Conservation (phyloP, 139 green algal species). For the Picochlorum sp. region DNA sequence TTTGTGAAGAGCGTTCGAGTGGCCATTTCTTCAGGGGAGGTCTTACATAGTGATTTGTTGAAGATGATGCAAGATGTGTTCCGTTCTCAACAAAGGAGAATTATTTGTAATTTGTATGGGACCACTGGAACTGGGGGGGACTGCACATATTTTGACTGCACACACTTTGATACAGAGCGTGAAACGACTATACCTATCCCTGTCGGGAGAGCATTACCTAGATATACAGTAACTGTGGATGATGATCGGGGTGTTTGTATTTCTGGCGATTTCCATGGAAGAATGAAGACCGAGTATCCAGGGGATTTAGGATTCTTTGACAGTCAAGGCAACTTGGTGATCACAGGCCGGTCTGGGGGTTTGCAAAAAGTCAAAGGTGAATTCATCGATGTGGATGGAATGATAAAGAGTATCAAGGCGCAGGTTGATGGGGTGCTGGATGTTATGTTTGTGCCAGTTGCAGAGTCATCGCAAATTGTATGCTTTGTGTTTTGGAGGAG, state of each 20-base stretch:
- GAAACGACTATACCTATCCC: slow-evolving; percentile 16
- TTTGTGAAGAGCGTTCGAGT: slow-evolving; percentile 6
- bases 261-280: slow-evolving; percentile 26
- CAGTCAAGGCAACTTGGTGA: not conserved
- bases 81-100: slow-evolving; percentile 18
- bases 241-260: slow-evolving; percentile 38
- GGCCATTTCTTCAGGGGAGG: slow-evolving; percentile 45
- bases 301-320: not conserved
- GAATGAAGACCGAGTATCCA: slow-evolving; percentile 28
- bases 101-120: slow-evolving; percentile 58
- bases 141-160: slow-evolving; percentile 19
- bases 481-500: too few species aligned
- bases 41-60: slow-evolving; percentile 26
- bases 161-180: slow-evolving; percentile 16
- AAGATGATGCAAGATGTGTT: slow-evolving; percentile 18
- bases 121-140: slow-evolving; percentile 45
- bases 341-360: not conserved
- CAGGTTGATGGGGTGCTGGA: slow-evolving; percentile 12
- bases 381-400: slow-evolving; percentile 4
- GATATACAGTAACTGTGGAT: not conserved
- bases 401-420: slow-evolving; percentile 39
- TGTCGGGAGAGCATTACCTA: not conserved
- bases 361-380: not conserved
- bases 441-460: too few species aligned
- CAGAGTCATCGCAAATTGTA: too few species aligned